A percentile compares a stretch with the other conserved stretches of the same genome.
Evolutionary conservation across 768 basidiomycete genomes (phyloP).

Genomic region (Dacryopinax primogenitus): DNA sequence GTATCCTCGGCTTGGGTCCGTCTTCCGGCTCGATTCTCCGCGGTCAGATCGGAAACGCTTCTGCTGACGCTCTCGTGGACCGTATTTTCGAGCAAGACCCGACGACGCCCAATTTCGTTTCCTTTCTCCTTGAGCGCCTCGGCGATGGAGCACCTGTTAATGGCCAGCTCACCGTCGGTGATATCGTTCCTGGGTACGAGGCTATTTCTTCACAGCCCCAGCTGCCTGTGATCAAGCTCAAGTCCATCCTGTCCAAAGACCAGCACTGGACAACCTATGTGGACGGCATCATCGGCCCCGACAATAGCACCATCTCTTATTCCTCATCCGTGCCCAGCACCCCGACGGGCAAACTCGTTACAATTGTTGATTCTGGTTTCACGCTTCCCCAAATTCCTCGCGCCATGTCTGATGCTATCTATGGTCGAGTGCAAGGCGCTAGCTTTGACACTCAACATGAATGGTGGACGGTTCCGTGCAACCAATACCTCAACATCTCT

Average conservation of each 20-base stretch:
- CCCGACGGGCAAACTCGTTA: slow-evolving; percentile 50
- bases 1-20: slow-evolving; percentile 63
- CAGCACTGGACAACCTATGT: slow-evolving; percentile 70
- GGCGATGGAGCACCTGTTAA: slow-evolving; percentile 34
- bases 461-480: slow-evolving; percentile 63
- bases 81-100: slow-evolving; percentile 51
- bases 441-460: slow-evolving; percentile 42
- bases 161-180: slow-evolving; percentile 58
- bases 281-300: slow-evolving; percentile 59
- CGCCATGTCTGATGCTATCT: slow-evolving; percentile 74
- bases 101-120: slow-evolving; percentile 49
- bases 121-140: slow-evolving; percentile 51
- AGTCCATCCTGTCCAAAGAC: slow-evolving; percentile 33
- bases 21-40: slow-evolving; percentile 51
- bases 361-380: slow-evolving; percentile 41
- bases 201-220: slow-evolving; percentile 50
- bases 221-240: slow-evolving; percentile 36
- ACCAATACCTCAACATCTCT: slow-evolving; percentile 54
- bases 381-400: slow-evolving; percentile 44
- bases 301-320: slow-evolving; percentile 47
- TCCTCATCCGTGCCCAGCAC: slow-evolving; percentile 58
- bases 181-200: slow-evolving; percentile 48
- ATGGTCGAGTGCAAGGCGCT: slow-evolving; percentile 63
- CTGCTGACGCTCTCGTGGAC: slow-evolving; percentile 49
- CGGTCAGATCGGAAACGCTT: slow-evolving; percentile 22